Percentiles rank a stretch among this genome's conserved stretches.
phyloP scores from a whole-genome alignment of 345 rosid genomes.

The Camelina neglecta region DNA sequence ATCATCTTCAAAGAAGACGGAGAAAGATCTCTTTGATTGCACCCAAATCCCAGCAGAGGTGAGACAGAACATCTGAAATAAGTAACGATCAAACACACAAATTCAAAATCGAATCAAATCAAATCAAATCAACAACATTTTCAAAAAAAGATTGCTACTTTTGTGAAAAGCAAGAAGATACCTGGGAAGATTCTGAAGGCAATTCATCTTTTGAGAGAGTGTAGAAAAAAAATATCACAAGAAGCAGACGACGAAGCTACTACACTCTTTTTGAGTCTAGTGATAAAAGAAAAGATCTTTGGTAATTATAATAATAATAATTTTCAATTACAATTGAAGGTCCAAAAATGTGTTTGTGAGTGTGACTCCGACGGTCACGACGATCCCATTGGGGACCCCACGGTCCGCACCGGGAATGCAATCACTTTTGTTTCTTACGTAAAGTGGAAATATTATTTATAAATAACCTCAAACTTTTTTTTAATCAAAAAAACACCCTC shows the following conservation, averaged over 20 bases:
- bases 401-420: constrained; percentile 12
- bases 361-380: constrained; percentile 23
- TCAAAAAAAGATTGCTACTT: neutral
- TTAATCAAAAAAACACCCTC: neutral
- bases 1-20: constrained; percentile 42
- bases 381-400: constrained; percentile 28
- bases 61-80: constrained; percentile 59
- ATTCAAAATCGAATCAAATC: neutral
- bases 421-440: constrained; percentile 41
- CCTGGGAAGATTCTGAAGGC: constrained; percentile 71
- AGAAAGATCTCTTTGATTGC: constrained; percentile 48
- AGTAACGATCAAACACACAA: constrained; percentile 11
- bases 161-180: constrained; percentile 27
- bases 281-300: constrained; percentile 2
- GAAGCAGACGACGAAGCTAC: neutral
- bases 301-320: neutral
- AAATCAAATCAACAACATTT: neutral
- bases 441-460: neutral
- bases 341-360: constrained; percentile 8
- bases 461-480: neutral
- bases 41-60: constrained; percentile 52
- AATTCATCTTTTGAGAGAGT: constrained; percentile 47
- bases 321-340: neutral
- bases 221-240: constrained; percentile 18
- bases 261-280: neutral